Base-by-base conservation (phyloP, 2,329 filamentous ascomycete genomes). In the Diaporthe sp. region DNA sequence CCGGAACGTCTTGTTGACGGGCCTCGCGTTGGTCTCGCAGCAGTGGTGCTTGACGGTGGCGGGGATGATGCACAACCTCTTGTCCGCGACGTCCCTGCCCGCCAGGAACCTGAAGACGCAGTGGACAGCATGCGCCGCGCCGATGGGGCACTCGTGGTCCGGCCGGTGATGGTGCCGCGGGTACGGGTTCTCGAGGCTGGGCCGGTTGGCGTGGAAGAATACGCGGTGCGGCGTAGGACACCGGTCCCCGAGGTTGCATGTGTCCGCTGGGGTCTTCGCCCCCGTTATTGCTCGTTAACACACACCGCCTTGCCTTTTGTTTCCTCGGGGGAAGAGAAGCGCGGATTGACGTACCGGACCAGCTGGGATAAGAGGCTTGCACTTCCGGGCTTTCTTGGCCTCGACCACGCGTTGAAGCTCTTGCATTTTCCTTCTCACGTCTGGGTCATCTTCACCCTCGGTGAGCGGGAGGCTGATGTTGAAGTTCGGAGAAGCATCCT, bases 391-490 rank as follows among this genome's bases (percentile, higher is more conserved):
- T 31, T 57, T 39, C 12, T 69, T 57, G 17, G 70, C 62, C 46
- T 73, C 44, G 34, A 67, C 74, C 62, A 37, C 68, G 17, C 44
- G 61, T 39, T 68, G 67, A 7, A 75, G 55, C 19, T 69, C 53
- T n/a, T 46, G 37, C 19, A 44, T 46, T 34, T 73, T 65, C 12
- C 31, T 39, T 2, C 55, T 58, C 28, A 75, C 39, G 25, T 57
- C 55, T 15, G 44, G 74, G 17, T 75, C 71, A 19, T 65, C 17
- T 81, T 74, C 71, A 5, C n/a, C 44, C n/a, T 69, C 55, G 9
- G 19, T 22, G 37, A 37, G 55, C 8, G 57, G 31, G 22, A 37
- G 39, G 17, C 25, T 10, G 44, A 51, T 37, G 37, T 17, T 17
- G 55, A 42, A 44, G 17, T 42, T 8, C n/a, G 39, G 15, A 19